phyloP scores from a whole-genome alignment of 108 stramenopile species.

The Thalassiosira profunda region DNA sequence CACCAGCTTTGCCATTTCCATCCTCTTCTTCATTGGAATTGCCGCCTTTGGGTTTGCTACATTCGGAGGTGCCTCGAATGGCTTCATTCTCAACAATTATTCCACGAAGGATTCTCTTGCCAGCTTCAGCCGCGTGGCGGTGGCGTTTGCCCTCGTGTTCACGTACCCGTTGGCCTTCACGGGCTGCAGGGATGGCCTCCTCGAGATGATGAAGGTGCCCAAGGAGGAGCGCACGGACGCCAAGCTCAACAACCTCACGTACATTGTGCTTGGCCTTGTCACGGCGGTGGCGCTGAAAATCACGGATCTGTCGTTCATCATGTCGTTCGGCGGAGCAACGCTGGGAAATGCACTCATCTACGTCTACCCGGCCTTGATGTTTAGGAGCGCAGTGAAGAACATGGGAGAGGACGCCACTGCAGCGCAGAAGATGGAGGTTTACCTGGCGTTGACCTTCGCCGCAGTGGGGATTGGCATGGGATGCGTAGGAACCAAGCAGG shows the following conservation, averaged over 20 bases:
- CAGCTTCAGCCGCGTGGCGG: conserved; percentile 88
- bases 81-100: conserved; percentile 97
- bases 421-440: conserved; percentile 60
- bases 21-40: conserved; percentile 79
- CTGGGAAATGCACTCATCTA: conserved; percentile 84
- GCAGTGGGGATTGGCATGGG: conserved; percentile 84
- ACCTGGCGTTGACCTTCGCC: conserved; percentile 66
- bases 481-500: conserved; percentile 77
- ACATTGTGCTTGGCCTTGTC: conserved; percentile 41
- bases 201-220: conserved; percentile 69
- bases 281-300: conserved; percentile 52
- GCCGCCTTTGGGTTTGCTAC: conserved; percentile 91
- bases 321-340: conserved; percentile 83
- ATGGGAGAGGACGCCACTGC: conserved; percentile 56
- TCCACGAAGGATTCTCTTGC: conserved; percentile 87
- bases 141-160: conserved; percentile 92
- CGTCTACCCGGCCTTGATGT: conserved; percentile 88
- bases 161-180: conserved; percentile 93
- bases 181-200: conserved; percentile 80
- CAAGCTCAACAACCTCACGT: conserved; percentile 68
- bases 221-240: conserved; percentile 56
- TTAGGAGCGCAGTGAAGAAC: conserved; percentile 56
- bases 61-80: conserved; percentile 86
- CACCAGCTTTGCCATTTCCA: conserved; percentile 79
- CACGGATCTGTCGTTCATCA: conserved; percentile 64